These are phyloP conservation scores for Polytrichum formosum DNA, from an alignment of 225 moss, liverwort and hornwort genomes.

Conservation along the genomic window DNA sequence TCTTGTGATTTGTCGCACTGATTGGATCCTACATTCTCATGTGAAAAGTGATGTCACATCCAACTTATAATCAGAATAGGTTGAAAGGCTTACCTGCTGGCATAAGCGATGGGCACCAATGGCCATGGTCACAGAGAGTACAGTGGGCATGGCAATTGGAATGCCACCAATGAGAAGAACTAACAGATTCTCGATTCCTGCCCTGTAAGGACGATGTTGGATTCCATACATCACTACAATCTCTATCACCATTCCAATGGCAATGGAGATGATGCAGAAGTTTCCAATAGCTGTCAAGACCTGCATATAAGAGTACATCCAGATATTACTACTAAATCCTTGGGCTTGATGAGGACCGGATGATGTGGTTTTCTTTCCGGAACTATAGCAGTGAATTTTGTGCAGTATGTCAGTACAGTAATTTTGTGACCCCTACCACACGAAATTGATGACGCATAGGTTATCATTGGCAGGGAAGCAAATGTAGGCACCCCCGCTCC, in stretches of 20 bases:
- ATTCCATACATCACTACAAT: slow-evolving; percentile 63
- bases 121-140: slow-evolving; percentile 69
- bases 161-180: slow-evolving; percentile 72
- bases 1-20: no score
- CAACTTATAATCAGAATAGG: no score
- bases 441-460: no score
- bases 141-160: slow-evolving; percentile 75
- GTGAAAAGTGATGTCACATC: no score
- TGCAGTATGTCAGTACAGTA: neutral
- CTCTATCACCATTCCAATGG: slow-evolving; percentile 51
- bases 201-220: slow-evolving; percentile 45
- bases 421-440: no score
- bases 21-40: no score
- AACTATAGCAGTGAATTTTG: neutral
- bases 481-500: no score
- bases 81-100: slow-evolving; percentile 28
- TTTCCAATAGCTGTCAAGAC: slow-evolving; percentile 61
- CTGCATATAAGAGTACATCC: slow-evolving; percentile 8
- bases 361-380: no score
- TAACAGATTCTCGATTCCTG: slow-evolving; percentile 58
- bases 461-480: no score
- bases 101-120: slow-evolving; percentile 64
- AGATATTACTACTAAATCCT: no score
- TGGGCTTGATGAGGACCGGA: no score
- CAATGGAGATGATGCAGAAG: slow-evolving; percentile 66